phyloP scores from a whole-genome alignment of 139 green algal genomes.

The Coccomyxa sp. region DNA sequence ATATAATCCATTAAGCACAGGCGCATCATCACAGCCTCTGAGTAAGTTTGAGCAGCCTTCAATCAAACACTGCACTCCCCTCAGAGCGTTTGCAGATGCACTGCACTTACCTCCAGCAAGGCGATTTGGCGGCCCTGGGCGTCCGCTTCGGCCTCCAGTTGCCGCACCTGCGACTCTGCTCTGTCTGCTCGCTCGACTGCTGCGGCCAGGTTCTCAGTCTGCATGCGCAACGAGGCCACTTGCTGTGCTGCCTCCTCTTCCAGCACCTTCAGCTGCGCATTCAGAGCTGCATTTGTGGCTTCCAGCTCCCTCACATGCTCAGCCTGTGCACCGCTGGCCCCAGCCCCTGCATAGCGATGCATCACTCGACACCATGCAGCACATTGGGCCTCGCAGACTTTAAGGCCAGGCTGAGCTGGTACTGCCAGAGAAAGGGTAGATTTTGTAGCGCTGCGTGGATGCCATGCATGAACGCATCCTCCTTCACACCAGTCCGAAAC shows the following conservation, averaged over 20 bases:
- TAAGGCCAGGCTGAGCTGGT: background rate
- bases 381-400: background rate
- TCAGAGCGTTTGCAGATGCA: no score
- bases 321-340: background rate
- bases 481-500: background rate
- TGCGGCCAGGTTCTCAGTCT: background rate
- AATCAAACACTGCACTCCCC: background rate
- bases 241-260: conserved; percentile 3
- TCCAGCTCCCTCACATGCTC: conserved; percentile 30
- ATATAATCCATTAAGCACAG: background rate
- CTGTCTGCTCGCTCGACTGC: conserved; percentile 7
- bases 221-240: background rate
- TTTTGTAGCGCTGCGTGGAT: background rate
- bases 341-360: background rate
- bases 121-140: conserved; percentile 19
- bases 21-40: background rate
- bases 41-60: background rate
- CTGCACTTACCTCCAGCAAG: conserved; percentile 28
- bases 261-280: conserved; percentile 1
- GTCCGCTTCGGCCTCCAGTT: conserved; percentile 25
- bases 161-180: conserved; percentile 10
- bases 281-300: conserved; percentile 17
- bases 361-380: background rate
- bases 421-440: background rate
- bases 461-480: background rate